Evolutionary conservation across 371 early-diverging fungal genomes (phyloP).

Genomic region (Mucor racemosus): DNA sequence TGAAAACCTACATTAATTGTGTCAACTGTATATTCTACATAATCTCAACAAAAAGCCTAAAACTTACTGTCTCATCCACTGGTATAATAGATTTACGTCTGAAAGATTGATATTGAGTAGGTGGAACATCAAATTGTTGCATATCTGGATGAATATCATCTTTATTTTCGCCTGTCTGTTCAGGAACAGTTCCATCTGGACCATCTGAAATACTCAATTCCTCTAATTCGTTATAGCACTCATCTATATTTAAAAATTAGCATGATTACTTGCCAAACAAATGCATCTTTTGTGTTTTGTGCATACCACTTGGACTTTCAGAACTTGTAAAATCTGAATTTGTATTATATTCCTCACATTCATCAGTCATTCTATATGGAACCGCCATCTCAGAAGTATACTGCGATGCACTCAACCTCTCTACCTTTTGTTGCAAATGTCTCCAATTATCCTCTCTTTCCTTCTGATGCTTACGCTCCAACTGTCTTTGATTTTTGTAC

Average conservation of each 20-base stretch:
- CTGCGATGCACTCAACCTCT: slow-evolving; percentile 14
- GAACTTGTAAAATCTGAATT: background rate
- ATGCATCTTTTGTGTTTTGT: background rate
- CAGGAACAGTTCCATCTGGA: slow-evolving; percentile 26
- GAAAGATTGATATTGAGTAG: slow-evolving; percentile 69
- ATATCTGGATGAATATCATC: slow-evolving; percentile 44
- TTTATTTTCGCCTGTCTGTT: slow-evolving; percentile 30
- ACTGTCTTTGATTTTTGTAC: slow-evolving; percentile 78
- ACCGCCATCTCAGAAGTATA: background rate
- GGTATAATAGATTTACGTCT: slow-evolving; percentile 90
- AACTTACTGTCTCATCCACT: slow-evolving; percentile 79
- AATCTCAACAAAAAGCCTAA: background rate
- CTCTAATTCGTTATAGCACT: slow-evolving; percentile 17
- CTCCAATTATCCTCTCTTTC: slow-evolving; percentile 83
- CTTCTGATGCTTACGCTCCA: slow-evolving; percentile 82
- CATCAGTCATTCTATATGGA: background rate
- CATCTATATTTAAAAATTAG: background rate
- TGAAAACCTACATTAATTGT: slow-evolving; percentile 49
- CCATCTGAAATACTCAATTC: slow-evolving; percentile 20
- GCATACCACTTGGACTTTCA: background rate
- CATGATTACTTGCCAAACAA: background rate
- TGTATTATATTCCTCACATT: slow-evolving; percentile 9
- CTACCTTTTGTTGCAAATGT: slow-evolving; percentile 37
- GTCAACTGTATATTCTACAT: background rate
- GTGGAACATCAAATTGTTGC: slow-evolving; percentile 69